Percentiles rank a stretch among this genome's conserved stretches.
These are phyloP conservation scores for Colletotrichum orchidophilum DNA, from an alignment of 2,329 filamentous ascomycete genomes.

Conservation along the genomic window DNA sequence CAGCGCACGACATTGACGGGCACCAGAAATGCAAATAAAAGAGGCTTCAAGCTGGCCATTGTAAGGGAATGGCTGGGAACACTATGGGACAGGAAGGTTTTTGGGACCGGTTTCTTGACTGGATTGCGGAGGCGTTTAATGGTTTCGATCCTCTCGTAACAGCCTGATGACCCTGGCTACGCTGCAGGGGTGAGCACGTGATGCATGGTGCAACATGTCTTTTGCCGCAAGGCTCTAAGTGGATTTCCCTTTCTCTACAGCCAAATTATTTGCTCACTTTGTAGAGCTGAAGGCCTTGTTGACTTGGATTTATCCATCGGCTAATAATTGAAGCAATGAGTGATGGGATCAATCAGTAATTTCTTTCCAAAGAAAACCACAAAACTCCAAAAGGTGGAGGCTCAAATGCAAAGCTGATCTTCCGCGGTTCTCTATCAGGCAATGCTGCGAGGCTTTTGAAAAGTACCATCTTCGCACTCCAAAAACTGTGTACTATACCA, in stretches of 20 bases:
- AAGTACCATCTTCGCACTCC: no score
- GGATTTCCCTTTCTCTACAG: not conserved
- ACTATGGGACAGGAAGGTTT: not conserved
- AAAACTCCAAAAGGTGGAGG: no score
- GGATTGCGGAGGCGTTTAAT: not conserved
- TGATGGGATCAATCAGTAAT: not conserved
- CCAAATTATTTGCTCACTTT: not conserved
- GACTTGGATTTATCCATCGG: not conserved
- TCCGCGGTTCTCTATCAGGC: no score
- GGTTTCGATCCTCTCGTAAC: not conserved
- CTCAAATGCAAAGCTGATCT: no score
- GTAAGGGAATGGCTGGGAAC: not conserved
- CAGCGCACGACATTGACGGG: not conserved
- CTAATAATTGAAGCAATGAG: not conserved
- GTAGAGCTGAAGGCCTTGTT: not conserved
- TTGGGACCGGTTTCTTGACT: not conserved
- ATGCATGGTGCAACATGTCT: not conserved
- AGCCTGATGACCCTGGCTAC: not conserved
- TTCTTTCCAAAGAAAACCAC: not conserved
- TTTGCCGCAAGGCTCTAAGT: not conserved
- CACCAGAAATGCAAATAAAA: not conserved
- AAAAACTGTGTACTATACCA: no score
- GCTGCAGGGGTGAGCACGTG: not conserved
- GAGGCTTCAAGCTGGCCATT: not conserved
- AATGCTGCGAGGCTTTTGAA: no score